Base-by-base conservation (phyloP, 208 protist species). In the Trypanosoma vivax region DNA sequence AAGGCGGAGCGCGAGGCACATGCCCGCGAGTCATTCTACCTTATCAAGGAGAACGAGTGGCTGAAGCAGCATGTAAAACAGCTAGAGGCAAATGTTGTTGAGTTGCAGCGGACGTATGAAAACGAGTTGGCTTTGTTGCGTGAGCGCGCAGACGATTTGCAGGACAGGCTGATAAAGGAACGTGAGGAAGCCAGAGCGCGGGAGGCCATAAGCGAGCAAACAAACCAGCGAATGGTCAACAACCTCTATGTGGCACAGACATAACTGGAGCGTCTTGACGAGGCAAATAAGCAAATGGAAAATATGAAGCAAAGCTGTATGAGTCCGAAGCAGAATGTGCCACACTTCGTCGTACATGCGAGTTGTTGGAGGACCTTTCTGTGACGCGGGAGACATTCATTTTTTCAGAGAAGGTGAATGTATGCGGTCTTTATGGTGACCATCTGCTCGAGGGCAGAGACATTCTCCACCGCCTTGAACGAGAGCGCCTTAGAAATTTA, bases 41-140 rank as follows among this genome's bases (percentile, higher is more conserved):
- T 58, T 14, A 48, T 58, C 4, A 55, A 56, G n/a, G 59, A 56
- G 33, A 58, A 56, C 40, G 50, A 55, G 16, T 43, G 25, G 18
- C 30, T 58, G 3, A 55, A 50, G 19, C 18, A 55, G 0, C 59
- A 65, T n/a, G 16, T 65, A 10, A 24, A 11, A 19, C 11, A 28
- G 40, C 4, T 42, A 11, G 50, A 65, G 30, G 41, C 35, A 28
- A 34, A 40, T n/a, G 5, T 65, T 14, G 9, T 5, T 7, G 50
- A 49, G 10, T 10, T 10, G 3, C 19, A 35, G 9, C 35, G 1
- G 2, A 45, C 9, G 14, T 39, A 53, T 25, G 31, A 52, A n/a
- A 35, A 5, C 16, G 50, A 51, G 13, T 33, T 52, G 18, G 25
- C 7, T 3, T 2, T 14, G 4, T 13, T 58, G 7, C 25, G 42